These are phyloP conservation scores for Tetracentron sinense DNA, from an alignment of 164 flowering plant genomes.

Conservation along the genomic window DNA sequence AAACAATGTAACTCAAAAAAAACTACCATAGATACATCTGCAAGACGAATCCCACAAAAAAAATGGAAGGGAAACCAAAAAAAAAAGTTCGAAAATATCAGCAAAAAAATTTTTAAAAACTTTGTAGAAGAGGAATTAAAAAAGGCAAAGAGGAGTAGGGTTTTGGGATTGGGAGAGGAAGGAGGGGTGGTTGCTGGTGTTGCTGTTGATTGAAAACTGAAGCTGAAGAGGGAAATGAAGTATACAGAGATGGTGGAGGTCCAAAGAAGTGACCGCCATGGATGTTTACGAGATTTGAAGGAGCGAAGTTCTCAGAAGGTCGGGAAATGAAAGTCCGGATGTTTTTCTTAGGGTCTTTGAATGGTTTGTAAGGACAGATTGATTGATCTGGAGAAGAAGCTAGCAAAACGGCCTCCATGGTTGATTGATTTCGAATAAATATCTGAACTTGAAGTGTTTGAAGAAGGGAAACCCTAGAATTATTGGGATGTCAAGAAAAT, in stretches of 20 bases:
- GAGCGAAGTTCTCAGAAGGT: conserved; percentile 17
- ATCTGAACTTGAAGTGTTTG: too few relatives aligned
- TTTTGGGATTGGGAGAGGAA: conserved; percentile 42
- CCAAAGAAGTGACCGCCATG: conserved; percentile 17
- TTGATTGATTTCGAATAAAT: too few relatives aligned
- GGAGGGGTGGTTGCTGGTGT: conserved; percentile 53
- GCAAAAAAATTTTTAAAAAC: too few relatives aligned
- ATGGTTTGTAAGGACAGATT: conserved; percentile 27
- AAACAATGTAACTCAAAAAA: too few relatives aligned
- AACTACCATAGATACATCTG: too few relatives aligned
- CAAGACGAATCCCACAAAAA: too few relatives aligned
- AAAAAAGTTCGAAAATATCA: too few relatives aligned
- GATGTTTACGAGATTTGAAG: conserved; percentile 9
- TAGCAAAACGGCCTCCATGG: conserved; percentile 24
- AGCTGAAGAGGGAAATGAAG: conserved; percentile 17
- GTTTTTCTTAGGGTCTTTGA: conserved; percentile 21
- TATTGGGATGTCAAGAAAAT: too few relatives aligned
- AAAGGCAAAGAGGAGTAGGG: conserved; percentile 16
- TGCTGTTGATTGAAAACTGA: conserved; percentile 3
- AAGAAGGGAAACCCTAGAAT: too few relatives aligned
- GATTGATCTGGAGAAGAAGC: conserved; percentile 26
- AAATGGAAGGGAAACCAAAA: too few relatives aligned
- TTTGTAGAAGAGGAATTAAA: too few relatives aligned
- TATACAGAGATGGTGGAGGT: conserved; percentile 20
- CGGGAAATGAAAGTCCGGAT: conserved; percentile 14